Evolutionary conservation across 805 yeast species (phyloP), one percentile per base, ranked within the genome.

Genomic region (Komagataella mondaviorum): DNA sequence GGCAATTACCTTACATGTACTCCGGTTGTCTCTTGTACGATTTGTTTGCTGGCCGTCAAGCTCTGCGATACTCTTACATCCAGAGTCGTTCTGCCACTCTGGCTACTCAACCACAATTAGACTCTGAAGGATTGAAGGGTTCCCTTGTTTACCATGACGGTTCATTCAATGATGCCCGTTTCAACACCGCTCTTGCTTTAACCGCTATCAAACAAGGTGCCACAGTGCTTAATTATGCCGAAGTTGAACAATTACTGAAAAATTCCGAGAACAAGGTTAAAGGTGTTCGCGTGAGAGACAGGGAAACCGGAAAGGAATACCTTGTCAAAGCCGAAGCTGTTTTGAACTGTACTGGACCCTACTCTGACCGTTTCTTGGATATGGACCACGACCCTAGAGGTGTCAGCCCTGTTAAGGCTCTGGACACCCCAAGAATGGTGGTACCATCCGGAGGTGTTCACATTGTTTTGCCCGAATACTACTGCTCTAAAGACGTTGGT

Each of bases 401-500:
- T 24, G 62, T 77, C 59, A 81, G 89, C 39, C 83, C 85, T 57
- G 65, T 65, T 55, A 54, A 57, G 12, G 55, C 63, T 7, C 53
- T 59, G 44, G 61, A 66, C 22, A 58, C 65, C 12, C 90, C 88
- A 60, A 71, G 78, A 59, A 88, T 91, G 84, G 96, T 90, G 55
- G 95, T 89, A 52, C 97, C 97, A 46, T 84, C 96, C 16, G 81
- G 91, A 44, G 98, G 98, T 69, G 96, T 88, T 49, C 98, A 90
- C 68, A 77, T 90, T 61, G 83, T 90, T 49, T 76, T 90, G 56
- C 98, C 98, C 22, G 95, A 90, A 57, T 90, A 78, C 74, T 90
- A 88, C 70, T 85, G 95, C 67, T 95, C 97, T 51, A 77, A 77
- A 63, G 81, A 81, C 56, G 78, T 88, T 76, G 98, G 98, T 56